phyloP scores from a whole-genome alignment of 257 asterid species.

The Handroanthus guayacan region DNA sequence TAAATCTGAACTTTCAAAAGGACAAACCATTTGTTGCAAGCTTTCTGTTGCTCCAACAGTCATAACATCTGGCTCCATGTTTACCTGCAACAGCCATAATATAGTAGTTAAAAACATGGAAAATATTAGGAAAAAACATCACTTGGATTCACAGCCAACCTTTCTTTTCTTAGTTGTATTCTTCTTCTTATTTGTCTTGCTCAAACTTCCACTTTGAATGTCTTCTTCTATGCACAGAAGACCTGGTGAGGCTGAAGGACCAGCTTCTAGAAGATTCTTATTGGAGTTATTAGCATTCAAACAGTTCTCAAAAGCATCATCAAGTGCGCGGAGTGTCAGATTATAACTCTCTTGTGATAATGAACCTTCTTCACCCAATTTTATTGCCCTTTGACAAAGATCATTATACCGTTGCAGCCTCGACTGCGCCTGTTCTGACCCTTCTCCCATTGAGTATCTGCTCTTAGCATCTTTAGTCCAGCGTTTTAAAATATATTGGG shows the following conservation, averaged over 20 bases:
- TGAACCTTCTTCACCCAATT: conserved; percentile 92
- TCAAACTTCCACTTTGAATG: conserved; percentile 72
- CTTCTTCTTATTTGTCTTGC: conserved; percentile 87
- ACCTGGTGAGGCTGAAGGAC: conserved; percentile 74
- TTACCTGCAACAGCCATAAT: conserved; percentile 57
- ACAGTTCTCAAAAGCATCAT: conserved; percentile 84
- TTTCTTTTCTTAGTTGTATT: conserved; percentile 77
- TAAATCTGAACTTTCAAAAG: conserved; percentile 26
- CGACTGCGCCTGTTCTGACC: conserved; percentile 72
- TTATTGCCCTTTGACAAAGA: conserved; percentile 76
- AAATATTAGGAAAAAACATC: neutral
- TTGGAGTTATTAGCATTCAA: conserved; percentile 67
- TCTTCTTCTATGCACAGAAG: conserved; percentile 83
- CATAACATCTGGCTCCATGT: conserved; percentile 73
- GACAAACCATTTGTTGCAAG: conserved; percentile 87
- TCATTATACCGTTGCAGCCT: conserved; percentile 85
- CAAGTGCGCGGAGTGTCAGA: conserved; percentile 70
- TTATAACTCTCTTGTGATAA: conserved; percentile 82
- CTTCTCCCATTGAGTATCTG: conserved; percentile 62
- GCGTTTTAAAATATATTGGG: conserved; percentile 82
- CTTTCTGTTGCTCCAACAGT: conserved; percentile 72
- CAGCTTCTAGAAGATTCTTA: conserved; percentile 72
- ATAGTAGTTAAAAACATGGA: conserved; percentile 6
- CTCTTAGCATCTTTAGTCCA: conserved; percentile 91
- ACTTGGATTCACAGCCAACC: conserved; percentile 54